phyloP scores from a whole-genome alignment of 1,139 yeast genomes.

The Debaryomyces udenii region DNA sequence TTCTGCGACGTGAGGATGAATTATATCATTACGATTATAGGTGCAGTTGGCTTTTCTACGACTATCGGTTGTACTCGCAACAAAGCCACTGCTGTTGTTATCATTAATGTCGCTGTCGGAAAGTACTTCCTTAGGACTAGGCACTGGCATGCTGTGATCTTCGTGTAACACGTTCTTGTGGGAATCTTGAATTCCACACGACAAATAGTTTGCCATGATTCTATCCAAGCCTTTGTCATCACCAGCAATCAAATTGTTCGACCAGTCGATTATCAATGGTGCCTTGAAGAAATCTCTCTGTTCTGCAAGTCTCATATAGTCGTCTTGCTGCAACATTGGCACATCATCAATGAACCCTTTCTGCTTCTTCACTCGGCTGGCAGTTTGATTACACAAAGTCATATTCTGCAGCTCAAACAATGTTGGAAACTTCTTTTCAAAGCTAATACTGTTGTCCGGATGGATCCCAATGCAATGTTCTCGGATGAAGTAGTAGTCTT shows the following conservation, averaged over 20 bases:
- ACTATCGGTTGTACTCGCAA: not conserved
- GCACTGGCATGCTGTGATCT: slow-evolving; percentile 51
- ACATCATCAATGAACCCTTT: slow-evolving; percentile 27
- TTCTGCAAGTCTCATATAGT: slow-evolving; percentile 22
- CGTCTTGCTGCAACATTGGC: slow-evolving; percentile 21
- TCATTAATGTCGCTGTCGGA: slow-evolving; percentile 1
- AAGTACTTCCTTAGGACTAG: slow-evolving; percentile 22
- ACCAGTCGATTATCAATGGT: slow-evolving; percentile 63
- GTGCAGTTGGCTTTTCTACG: not conserved
- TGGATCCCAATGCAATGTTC: slow-evolving; percentile 44
- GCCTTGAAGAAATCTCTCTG: slow-evolving; percentile 18
- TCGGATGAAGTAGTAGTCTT: slow-evolving; percentile 39
- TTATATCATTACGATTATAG: slow-evolving; percentile 8
- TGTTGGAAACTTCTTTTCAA: slow-evolving; percentile 28
- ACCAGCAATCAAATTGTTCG: slow-evolving; percentile 53
- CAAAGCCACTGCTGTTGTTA: slow-evolving; percentile 1
- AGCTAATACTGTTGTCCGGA: slow-evolving; percentile 43
- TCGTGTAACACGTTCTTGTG: slow-evolving; percentile 13
- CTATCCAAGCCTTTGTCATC: slow-evolving; percentile 47
- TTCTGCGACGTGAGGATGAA: slow-evolving; percentile 52
- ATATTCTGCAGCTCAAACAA: slow-evolving; percentile 14
- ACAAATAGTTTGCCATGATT: slow-evolving; percentile 45
- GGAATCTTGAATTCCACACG: slow-evolving; percentile 41
- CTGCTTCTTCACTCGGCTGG: slow-evolving; percentile 12
- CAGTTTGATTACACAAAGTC: slow-evolving; percentile 18